phyloP scores from a whole-genome alignment of 148 eudicot species.

The Vaccinium macrocarpon region DNA sequence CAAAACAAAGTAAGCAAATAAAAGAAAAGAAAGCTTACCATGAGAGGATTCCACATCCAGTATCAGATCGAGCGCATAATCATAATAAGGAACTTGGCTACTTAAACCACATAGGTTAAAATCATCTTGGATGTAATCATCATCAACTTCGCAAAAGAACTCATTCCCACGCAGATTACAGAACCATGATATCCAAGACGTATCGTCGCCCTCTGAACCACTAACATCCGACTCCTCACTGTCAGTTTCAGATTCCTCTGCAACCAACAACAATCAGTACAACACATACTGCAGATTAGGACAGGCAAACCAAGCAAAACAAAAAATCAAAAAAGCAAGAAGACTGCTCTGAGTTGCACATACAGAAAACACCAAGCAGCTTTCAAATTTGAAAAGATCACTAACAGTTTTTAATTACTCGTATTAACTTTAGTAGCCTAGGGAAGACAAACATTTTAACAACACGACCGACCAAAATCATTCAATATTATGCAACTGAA shows the following conservation, averaged over 20 bases:
- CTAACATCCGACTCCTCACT: constrained; percentile 36
- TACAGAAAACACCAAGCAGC: not conserved
- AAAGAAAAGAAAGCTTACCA: constrained; percentile 20
- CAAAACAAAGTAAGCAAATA: not conserved
- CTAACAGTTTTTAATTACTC: not conserved
- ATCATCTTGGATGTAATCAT: constrained; percentile 37
- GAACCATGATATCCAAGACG: constrained; percentile 42
- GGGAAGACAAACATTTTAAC: not conserved
- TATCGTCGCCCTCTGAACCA: constrained; percentile 14
- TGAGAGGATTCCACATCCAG: constrained; percentile 38
- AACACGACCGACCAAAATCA: not conserved
- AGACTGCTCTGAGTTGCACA: not conserved
- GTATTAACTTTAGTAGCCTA: not conserved
- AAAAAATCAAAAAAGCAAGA: not conserved
- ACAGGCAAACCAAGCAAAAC: not conserved
- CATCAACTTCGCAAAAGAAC: constrained; percentile 42
- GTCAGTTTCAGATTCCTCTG: constrained; percentile 38
- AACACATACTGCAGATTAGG: not conserved
- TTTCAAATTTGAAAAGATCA: not conserved
- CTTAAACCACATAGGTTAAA: constrained; percentile 39
- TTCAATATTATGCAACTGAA: too few species aligned
- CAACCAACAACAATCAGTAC: constrained; percentile 6
- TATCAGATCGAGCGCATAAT: constrained; percentile 39
- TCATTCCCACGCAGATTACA: constrained; percentile 40
- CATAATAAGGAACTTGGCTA: constrained; percentile 38